phyloP scores from a whole-genome alignment of 2,329 filamentous ascomycete species.

The Cordyceps pruinosa region DNA sequence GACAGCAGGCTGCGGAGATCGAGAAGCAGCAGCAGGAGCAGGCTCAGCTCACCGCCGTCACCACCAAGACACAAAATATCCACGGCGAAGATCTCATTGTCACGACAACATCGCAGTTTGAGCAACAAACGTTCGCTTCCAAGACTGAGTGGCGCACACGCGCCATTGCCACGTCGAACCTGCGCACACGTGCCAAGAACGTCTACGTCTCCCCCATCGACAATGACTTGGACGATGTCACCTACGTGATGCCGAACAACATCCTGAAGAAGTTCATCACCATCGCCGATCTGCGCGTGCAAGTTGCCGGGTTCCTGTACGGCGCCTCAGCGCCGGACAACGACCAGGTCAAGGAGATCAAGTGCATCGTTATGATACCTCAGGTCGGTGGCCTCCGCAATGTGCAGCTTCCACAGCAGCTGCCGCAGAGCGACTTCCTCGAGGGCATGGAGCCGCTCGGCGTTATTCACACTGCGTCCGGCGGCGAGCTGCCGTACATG shows the following conservation, averaged over 20 bases:
- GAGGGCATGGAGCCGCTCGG: conserved; percentile 82
- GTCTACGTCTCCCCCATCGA: conserved; percentile 98
- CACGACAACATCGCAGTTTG: conserved; percentile 94
- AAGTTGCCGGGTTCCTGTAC: conserved; percentile 94
- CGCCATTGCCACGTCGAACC: conserved; percentile 91
- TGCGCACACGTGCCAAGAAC: conserved; percentile 91
- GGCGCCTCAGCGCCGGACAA: conserved; percentile 90
- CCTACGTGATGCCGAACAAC: conserved; percentile 99
- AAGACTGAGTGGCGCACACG: conserved; percentile 98
- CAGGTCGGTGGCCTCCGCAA: conserved; percentile 92
- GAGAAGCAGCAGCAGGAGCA: conserved; percentile 98
- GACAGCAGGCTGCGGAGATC: conserved; percentile 96
- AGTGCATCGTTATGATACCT: conserved; percentile 94
- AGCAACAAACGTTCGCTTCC: conserved; percentile 94
- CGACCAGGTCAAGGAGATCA: conserved; percentile 92
- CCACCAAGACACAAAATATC: conserved; percentile 95
- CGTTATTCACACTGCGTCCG: conserved; percentile 90
- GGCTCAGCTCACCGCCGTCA: conserved; percentile 91
- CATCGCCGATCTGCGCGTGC: conserved; percentile 90
- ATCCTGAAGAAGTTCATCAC: conserved; percentile 97
- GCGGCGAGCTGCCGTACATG: conserved; percentile 96
- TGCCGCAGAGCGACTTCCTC: conserved; percentile 89
- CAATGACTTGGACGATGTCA: conserved; percentile 82
- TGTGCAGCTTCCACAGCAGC: conserved; percentile 79
- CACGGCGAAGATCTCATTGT: conserved; percentile 97